Evolutionary conservation across 495 filamentous ascomycete species (phyloP).

Genomic region (Penicillium coprophilum): DNA sequence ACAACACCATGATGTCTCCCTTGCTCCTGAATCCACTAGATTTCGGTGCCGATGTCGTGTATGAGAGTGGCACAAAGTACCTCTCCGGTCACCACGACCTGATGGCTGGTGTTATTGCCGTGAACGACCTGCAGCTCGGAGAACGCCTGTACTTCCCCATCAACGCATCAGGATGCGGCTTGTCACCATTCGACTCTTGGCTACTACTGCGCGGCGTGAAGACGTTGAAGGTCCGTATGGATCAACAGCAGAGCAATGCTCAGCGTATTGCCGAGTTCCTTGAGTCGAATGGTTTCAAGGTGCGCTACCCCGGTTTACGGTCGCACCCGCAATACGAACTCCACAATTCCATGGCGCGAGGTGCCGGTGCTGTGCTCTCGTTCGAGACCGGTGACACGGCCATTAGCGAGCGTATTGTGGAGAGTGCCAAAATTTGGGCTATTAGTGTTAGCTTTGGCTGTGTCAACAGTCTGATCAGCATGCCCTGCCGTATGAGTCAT

Average conservation of each 20-base stretch:
- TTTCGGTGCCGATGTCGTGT: slow-evolving; percentile 91
- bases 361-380: slow-evolving; percentile 87
- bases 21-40: slow-evolving; percentile 90
- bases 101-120: slow-evolving; percentile 94
- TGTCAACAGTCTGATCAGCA: slow-evolving; percentile 97
- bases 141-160: slow-evolving; percentile 95
- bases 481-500: slow-evolving; percentile 99
- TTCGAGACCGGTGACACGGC: slow-evolving; percentile 89
- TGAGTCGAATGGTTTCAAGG: slow-evolving; percentile 86
- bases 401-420: slow-evolving; percentile 88
- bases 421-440: slow-evolving; percentile 85
- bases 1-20: slow-evolving; percentile 98
- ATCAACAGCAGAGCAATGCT: slow-evolving; percentile 92
- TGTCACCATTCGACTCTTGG: slow-evolving; percentile 94
- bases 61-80: slow-evolving; percentile 97
- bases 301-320: slow-evolving; percentile 88
- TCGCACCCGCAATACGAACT: slow-evolving; percentile 96
- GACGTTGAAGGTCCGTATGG: slow-evolving; percentile 95
- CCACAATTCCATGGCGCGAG: slow-evolving; percentile 91
- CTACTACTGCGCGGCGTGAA: slow-evolving; percentile 92
- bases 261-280: slow-evolving; percentile 89
- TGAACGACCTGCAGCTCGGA: slow-evolving; percentile 75
- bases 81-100: slow-evolving; percentile 97
- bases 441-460: slow-evolving; percentile 97
- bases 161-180: slow-evolving; percentile 89